Conservation (phyloP, 257 asterid species). For the Nicotiana paniculata region DNA sequence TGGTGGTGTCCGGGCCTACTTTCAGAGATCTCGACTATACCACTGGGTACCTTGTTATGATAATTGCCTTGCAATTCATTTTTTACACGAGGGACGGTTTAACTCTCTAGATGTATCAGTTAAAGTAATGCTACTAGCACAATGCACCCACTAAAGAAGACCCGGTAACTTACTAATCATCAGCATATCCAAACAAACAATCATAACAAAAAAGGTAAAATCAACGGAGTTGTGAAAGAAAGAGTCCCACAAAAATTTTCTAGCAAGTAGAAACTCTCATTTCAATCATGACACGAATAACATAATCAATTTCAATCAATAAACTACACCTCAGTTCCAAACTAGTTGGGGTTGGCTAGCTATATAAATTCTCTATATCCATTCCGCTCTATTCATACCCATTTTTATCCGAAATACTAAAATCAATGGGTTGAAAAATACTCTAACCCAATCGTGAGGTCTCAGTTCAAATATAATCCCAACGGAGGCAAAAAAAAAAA, state of each 20-base stretch:
- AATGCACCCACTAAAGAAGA: neutral
- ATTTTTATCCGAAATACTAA: neutral
- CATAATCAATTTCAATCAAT: neutral
- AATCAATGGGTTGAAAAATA: neutral
- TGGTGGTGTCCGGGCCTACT: too few relatives aligned
- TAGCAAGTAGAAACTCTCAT: neutral
- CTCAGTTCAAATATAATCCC: too few relatives aligned
- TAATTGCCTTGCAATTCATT: neutral
- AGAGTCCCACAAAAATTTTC: neutral
- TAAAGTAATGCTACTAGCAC: too few relatives aligned
- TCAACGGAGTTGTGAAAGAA: neutral
- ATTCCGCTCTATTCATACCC: neutral
- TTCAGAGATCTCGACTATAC: too few relatives aligned
- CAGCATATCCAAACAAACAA: neutral
- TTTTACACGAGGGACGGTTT: neutral
- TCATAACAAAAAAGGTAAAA: neutral
- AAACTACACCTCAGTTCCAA: neutral
- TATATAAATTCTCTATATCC: neutral
- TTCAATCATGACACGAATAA: neutral
- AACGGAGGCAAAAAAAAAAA: too few relatives aligned
- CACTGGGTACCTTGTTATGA: too few relatives aligned
- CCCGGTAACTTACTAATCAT: neutral
- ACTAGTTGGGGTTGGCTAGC: neutral
- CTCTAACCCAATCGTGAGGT: neutral
- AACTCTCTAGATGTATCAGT: neutral